Evolutionary conservation across 805 yeast genomes (phyloP), one percentile per base, ranked within the genome.

Genomic region (Clavispora santaluciae): DNA sequence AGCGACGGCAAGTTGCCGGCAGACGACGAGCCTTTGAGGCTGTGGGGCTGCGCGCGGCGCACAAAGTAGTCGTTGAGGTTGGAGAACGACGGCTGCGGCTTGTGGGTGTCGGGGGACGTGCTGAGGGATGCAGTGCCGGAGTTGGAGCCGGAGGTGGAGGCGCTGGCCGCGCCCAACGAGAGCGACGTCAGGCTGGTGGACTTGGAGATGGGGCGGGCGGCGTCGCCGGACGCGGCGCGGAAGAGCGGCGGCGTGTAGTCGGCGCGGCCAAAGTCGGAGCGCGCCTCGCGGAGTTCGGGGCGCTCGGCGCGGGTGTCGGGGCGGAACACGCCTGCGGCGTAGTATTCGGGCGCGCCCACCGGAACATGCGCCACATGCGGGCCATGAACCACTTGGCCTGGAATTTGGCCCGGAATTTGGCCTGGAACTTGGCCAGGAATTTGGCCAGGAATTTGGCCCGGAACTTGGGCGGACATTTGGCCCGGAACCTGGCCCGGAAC

Each of bases 41-140:
- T 47, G 38, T 44, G 41, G 36, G 39, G 46, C 38, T 46, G 50
- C 43, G 55, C 48, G 37, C 52, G 48, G 40, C 51, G 60, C 31
- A 28, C 31, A 48, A 64, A 63, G 42, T 62, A 63, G 30, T 65
- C 70, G 39, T 60, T 59, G 39, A 65, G 53, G 48, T 60, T 64
- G 18, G 57, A 54, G 17, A 64, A 46, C 7, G 65, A 59, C 9
- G 65, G 60, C 21, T 29, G 45, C 7, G 15, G 36, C 16, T 30
- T 22, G 5, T 15, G 24, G 12, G 34, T 39, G 23, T 65, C 70
- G 10, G 73, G 73, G 18, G 65, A 58, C 5, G 70, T 64, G 43
- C 62, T 55, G 18, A 64, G 53, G 23, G 65, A 59, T 24, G 54
- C 63, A 28, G 45, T 33, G 5, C 61, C 49, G 10, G 63, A 55